Percentiles rank a stretch among this genome's conserved stretches.
These are phyloP conservation scores for Immersiella caudata DNA, from an alignment of 495 filamentous ascomycete genomes.

Conservation along the genomic window DNA sequence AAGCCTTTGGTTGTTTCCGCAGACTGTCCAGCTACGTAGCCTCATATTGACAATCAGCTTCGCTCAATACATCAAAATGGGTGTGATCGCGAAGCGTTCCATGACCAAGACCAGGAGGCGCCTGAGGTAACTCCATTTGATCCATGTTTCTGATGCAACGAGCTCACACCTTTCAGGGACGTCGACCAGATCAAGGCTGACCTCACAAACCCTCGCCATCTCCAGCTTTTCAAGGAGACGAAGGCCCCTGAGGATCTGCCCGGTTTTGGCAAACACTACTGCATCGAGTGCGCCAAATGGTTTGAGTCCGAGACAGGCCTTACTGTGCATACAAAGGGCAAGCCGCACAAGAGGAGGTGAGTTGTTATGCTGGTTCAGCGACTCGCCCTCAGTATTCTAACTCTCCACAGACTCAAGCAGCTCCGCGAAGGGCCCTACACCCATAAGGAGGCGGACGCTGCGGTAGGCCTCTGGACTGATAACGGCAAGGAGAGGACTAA, in stretches of 20 bases:
- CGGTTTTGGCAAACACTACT: conserved; percentile 80
- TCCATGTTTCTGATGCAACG: not conserved
- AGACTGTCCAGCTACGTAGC: not conserved
- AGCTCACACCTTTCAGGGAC: conserved; percentile 56
- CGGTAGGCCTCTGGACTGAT: conserved; percentile 57
- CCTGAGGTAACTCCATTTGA: conserved; percentile 41
- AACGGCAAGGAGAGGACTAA: conserved; percentile 33
- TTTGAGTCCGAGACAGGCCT: conserved; percentile 86
- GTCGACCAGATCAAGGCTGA: conserved; percentile 89
- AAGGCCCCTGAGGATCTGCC: conserved; percentile 87
- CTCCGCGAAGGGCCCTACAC: conserved; percentile 81
- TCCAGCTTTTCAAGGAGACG: conserved; percentile 71
- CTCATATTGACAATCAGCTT: too few species aligned
- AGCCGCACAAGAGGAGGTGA: conserved; percentile 88
- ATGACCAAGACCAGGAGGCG: conserved; percentile 63
- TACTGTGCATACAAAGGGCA: conserved; percentile 76
- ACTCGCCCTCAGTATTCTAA: not conserved
- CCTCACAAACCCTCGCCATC: conserved; percentile 71
- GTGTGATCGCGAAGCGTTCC: conserved; percentile 56
- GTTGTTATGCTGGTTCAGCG: conserved; percentile 15
- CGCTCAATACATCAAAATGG: conserved; percentile 42
- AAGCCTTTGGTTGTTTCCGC: not conserved
- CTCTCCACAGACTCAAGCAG: conserved; percentile 69
- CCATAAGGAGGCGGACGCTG: conserved; percentile 83
- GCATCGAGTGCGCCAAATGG: conserved; percentile 93